These are phyloP conservation scores for Annulohypoxylon maeteangense DNA, from an alignment of 495 filamentous ascomycete genomes.

Conservation along the genomic window DNA sequence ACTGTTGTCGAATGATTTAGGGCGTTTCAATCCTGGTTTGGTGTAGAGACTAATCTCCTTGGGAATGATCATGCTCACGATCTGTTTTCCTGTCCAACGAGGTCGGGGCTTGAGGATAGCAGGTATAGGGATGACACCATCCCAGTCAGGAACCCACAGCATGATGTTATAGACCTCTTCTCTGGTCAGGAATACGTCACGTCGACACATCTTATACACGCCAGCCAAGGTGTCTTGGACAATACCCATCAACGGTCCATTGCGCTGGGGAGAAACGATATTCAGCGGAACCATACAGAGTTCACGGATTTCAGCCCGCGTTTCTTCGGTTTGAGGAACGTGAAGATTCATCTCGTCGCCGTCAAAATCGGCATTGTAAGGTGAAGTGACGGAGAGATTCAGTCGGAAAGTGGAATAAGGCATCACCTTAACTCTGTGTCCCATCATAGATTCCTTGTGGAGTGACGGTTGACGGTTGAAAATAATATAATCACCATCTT, in stretches of 20 bases:
- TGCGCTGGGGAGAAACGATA: conserved; percentile 97
- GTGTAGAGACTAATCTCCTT: conserved; percentile 83
- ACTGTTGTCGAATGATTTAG: conserved; percentile 54
- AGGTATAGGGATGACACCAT: conserved; percentile 89
- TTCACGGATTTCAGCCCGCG: conserved; percentile 89
- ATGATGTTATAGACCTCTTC: conserved; percentile 95
- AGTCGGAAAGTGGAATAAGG: conserved; percentile 98
- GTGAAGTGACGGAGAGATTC: conserved; percentile 96
- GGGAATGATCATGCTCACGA: conserved; percentile 92
- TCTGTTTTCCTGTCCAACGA: conserved; percentile 98
- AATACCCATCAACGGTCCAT: conserved; percentile 98
- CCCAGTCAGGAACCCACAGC: conserved; percentile 97
- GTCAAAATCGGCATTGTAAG: conserved; percentile 99
- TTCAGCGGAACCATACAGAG: conserved; percentile 97
- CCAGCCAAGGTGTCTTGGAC: conserved; percentile 97
- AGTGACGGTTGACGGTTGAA: conserved; percentile 99
- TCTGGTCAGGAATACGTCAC: conserved; percentile 89
- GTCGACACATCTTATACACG: conserved; percentile 94
- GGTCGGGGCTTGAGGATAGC: conserved; percentile 92
- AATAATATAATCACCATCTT: conserved; percentile 96
- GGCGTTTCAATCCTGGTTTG: conserved; percentile 42
- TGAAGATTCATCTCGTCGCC: conserved; percentile 99
- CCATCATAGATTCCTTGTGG: conserved; percentile 99
- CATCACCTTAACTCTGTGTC: conserved; percentile 96
- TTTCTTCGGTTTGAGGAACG: conserved; percentile 96